Evolutionary conservation across 139 green algal species (phyloP).

Genomic region (Coelastrella sp.): DNA sequence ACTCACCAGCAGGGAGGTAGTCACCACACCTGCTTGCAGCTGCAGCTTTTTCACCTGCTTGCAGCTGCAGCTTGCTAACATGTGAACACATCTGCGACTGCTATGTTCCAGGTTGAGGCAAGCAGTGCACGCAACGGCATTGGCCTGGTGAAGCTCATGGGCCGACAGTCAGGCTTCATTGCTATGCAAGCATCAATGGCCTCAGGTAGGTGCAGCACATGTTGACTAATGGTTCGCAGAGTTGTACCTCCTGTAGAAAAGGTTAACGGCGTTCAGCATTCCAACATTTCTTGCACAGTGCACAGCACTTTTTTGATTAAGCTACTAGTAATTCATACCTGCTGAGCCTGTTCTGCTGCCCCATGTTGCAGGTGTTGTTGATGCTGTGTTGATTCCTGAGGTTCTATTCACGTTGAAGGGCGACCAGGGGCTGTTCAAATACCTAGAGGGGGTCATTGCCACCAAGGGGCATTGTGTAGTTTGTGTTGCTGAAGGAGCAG

Average conservation of each 20-base stretch:
- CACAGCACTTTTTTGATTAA: too few species aligned
- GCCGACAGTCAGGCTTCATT: conserved; percentile 96
- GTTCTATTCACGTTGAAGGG: conserved; percentile 90
- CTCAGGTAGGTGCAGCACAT: conserved; percentile 55
- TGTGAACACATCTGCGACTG: not conserved
- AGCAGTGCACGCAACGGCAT: conserved; percentile 84
- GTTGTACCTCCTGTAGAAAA: too few species aligned
- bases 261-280: too few species aligned
- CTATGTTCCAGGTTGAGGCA: conserved; percentile 81
- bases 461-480: conserved; percentile 85
- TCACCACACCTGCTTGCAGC: not conserved
- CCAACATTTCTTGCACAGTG: too few species aligned
- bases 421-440: conserved; percentile 80
- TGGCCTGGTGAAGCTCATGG: conserved; percentile 99
- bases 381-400: conserved; percentile 96
- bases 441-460: conserved; percentile 83
- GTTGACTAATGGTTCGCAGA: too few species aligned
- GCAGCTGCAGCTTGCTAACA: too few species aligned
- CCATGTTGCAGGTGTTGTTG: conserved; percentile 73
- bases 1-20: too few species aligned
- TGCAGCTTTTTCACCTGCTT: not conserved
- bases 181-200: conserved; percentile 96
- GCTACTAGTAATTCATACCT: not conserved
- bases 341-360: not conserved
- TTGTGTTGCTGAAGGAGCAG: conserved; percentile 79